phyloP scores from a whole-genome alignment of 345 rosid species.

The Eucalyptus pauciflora region DNA sequence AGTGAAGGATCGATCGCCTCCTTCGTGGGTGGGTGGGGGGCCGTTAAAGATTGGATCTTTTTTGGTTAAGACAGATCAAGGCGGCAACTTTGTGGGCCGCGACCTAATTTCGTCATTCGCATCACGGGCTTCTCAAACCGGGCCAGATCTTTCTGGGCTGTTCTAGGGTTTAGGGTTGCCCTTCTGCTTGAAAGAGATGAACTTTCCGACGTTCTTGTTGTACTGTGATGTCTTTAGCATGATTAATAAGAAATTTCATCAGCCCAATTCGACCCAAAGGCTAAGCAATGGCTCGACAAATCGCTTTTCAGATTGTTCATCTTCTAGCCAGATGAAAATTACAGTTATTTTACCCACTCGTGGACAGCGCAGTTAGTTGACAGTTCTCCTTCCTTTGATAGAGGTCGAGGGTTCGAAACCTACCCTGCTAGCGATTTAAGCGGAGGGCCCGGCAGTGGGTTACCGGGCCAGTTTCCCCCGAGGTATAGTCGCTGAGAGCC shows the following conservation, averaged over 20 bases:
- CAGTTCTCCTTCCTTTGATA: no score
- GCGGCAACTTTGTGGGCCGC: not conserved
- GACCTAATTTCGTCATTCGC: not conserved
- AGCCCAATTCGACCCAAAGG: not conserved
- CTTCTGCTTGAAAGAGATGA: not conserved
- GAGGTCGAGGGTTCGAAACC: no score
- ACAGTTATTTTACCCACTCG: not conserved
- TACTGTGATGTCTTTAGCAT: not conserved
- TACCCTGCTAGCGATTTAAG: no score
- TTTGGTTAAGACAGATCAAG: not conserved
- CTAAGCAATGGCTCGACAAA: not conserved
- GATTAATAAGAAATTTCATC: not conserved
- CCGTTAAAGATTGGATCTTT: not conserved
- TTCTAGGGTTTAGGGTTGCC: not conserved
- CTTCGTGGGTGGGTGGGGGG: not conserved
- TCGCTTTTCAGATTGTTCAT: not conserved
- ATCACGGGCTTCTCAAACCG: not conserved
- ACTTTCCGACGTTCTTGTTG: not conserved
- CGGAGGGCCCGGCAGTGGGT: accelerated
- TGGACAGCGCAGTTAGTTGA: no score
- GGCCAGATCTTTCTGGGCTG: not conserved
- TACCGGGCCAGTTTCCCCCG: no score
- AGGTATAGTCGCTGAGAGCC: no score
- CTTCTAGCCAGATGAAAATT: not conserved
- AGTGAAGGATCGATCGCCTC: not conserved